Base-by-base conservation (phyloP, 495 filamentous ascomycete species). In the Penicillium manginii region DNA sequence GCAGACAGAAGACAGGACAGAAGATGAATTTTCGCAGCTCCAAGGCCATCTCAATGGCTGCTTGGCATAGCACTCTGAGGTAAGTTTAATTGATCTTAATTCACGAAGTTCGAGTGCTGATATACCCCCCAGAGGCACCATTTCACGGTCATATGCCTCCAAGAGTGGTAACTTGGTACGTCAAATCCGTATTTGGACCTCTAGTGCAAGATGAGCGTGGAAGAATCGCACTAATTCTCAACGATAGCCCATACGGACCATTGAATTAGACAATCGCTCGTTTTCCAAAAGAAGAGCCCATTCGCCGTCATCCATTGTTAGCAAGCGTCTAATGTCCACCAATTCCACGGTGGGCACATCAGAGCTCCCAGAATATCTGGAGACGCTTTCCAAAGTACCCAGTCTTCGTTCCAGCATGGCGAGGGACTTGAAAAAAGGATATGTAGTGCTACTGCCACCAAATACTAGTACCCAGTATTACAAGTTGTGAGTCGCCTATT, bases 161-260 rank as follows among this genome's bases (percentile, higher is more conserved):
- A 50, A 51, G 51, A 50, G 46, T 26, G 14, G 39, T 40, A 15
- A 37, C 35, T 26, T 45, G 56, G 60, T 63, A 56, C 33, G 60
- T 54, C 45, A 43, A 19, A 6, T n/a, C 6, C 0, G 40, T 9
- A 17, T 19, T 43, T 9, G 15, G 8, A 19, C n/a, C 10, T 9
- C 10, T n/a, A 17, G 8, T 12, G 40, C 15, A 9, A 19, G 8
- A 17, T 21, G 8, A 1, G 7, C n/a, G n/a, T 18, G 2, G 12
- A 7, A 47, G 15, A 47, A 23, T 5, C 14, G 3, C 21, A 26
- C 45, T 47, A 26, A 47, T 5, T 22, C 3, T 26, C 21, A 47
- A 22, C 5, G 26, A 23, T 26, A 23, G 45, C n/a, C 45, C 9
- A 12, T 22, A 0, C 22, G 22, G 45, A 26, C 45, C 19, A 29